These are phyloP conservation scores for Nakazawaea anatomiae DNA, from an alignment of 805 yeast genomes.

Conservation along the genomic window DNA sequence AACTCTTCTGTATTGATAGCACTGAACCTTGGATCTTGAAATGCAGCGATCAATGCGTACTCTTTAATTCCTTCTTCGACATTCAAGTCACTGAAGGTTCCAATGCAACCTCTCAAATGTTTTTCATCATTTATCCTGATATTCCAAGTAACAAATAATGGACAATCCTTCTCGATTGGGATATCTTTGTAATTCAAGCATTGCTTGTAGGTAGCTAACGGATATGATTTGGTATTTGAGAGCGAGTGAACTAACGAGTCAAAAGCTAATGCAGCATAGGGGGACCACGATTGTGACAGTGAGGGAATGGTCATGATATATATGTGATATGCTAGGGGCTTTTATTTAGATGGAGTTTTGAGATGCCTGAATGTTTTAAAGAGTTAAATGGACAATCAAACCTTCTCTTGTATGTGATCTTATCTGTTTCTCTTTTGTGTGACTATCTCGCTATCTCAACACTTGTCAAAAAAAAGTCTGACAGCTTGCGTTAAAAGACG, in stretches of 20 bases:
- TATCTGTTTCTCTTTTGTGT: too few species aligned
- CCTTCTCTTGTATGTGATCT: too few species aligned
- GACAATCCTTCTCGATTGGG: slow-evolving; percentile 24
- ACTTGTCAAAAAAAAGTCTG: too few species aligned
- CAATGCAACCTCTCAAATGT: slow-evolving; percentile 84
- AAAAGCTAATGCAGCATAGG: slow-evolving; percentile 35
- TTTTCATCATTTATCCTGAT: slow-evolving; percentile 25
- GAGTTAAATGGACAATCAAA: too few species aligned
- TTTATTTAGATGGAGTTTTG: too few species aligned
- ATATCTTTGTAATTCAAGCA: neutral
- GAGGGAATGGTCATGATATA: neutral
- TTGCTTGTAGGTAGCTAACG: slow-evolving; percentile 10
- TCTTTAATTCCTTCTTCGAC: slow-evolving; percentile 52
- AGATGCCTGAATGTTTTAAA: too few species aligned
- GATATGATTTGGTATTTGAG: slow-evolving; percentile 11
- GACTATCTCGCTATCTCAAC: too few species aligned
- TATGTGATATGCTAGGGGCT: too few species aligned
- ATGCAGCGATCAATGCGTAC: slow-evolving; percentile 65
- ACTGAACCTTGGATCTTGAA: slow-evolving; percentile 71
- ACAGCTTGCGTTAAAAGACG: too few species aligned
- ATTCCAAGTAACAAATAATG: slow-evolving; percentile 90
- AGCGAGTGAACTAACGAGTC: slow-evolving; percentile 28
- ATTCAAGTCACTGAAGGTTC: slow-evolving; percentile 63
- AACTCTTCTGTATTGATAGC: slow-evolving; percentile 59
- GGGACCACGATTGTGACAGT: slow-evolving; percentile 10